Conservation (phyloP, 768 basidiomycete genomes). For the Candolleomyces aberdarensis region DNA sequence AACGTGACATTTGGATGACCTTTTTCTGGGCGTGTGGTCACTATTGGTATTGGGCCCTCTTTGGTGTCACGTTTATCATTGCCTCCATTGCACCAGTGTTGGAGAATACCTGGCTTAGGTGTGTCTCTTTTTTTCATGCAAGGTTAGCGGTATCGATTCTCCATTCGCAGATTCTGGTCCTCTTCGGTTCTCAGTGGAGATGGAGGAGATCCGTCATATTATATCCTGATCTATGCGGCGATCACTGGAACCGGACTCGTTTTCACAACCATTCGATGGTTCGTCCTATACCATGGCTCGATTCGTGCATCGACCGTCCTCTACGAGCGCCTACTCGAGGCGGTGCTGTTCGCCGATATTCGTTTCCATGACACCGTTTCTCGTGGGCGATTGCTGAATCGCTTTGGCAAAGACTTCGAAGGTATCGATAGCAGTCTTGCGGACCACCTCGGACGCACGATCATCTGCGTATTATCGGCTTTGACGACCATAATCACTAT, state of each 20-base stretch:
- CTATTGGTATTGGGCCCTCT: constrained; percentile 57
- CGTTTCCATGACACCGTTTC: constrained; percentile 93
- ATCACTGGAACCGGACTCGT: constrained; percentile 39
- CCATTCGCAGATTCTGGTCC: constrained; percentile 50
- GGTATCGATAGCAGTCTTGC: constrained; percentile 81
- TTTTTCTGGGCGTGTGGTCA: constrained; percentile 39
- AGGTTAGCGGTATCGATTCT: no score
- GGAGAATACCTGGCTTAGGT: constrained; percentile 73
- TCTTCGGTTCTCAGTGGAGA: constrained; percentile 40
- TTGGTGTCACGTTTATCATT: constrained; percentile 48
- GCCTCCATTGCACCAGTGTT: constrained; percentile 63
- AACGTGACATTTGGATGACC: constrained; percentile 58
- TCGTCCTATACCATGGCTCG: constrained; percentile 79
- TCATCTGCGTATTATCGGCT: constrained; percentile 68
- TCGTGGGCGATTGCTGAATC: constrained; percentile 77
- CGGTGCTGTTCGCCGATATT: constrained; percentile 83
- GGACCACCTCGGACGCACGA: constrained; percentile 81
- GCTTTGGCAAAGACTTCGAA: constrained; percentile 91
- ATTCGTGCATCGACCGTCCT: constrained; percentile 76
- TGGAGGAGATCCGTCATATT: constrained; percentile 49
- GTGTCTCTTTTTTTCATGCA: neutral
- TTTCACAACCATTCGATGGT: constrained; percentile 60
- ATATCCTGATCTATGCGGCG: constrained; percentile 68
- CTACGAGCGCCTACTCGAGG: constrained; percentile 72
- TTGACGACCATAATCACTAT: constrained; percentile 71